phyloP scores from a whole-genome alignment of 129 eudicot genomes.

The Tagetes patula region DNA sequence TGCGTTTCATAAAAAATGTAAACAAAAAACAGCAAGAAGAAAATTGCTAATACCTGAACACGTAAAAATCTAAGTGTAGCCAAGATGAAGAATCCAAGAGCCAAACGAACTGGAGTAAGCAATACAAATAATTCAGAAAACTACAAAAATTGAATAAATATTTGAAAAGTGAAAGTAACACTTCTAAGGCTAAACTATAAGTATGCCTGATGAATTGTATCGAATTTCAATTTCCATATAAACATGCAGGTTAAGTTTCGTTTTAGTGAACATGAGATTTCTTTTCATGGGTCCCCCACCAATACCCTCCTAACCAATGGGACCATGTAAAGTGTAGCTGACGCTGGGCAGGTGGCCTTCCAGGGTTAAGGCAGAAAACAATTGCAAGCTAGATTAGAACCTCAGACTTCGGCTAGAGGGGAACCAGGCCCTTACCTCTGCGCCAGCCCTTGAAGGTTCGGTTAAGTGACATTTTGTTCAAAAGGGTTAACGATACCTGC shows the following conservation, averaged over 20 bases:
- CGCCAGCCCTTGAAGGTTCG: background rate
- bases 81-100: slow-evolving; percentile 74
- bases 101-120: slow-evolving; percentile 76
- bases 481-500: slow-evolving; percentile 51
- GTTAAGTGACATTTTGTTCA: background rate
- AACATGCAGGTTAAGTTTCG: background rate
- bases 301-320: background rate
- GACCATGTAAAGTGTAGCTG: background rate
- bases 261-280: background rate
- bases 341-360: background rate
- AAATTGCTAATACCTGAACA: slow-evolving; percentile 55
- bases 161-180: slow-evolving; percentile 14
- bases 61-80: slow-evolving; percentile 80
- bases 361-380: background rate
- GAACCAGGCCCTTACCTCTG: background rate
- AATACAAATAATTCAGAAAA: slow-evolving; percentile 13
- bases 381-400: no score
- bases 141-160: background rate
- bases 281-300: background rate
- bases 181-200: background rate
- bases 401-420: no score
- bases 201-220: background rate
- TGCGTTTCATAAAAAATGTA: background rate
- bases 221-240: background rate
- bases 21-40: background rate